Evolutionary conservation across 305 asterid species (phyloP), one percentile per base, ranked within the genome.

Genomic region (Fraxinus dipetala): DNA sequence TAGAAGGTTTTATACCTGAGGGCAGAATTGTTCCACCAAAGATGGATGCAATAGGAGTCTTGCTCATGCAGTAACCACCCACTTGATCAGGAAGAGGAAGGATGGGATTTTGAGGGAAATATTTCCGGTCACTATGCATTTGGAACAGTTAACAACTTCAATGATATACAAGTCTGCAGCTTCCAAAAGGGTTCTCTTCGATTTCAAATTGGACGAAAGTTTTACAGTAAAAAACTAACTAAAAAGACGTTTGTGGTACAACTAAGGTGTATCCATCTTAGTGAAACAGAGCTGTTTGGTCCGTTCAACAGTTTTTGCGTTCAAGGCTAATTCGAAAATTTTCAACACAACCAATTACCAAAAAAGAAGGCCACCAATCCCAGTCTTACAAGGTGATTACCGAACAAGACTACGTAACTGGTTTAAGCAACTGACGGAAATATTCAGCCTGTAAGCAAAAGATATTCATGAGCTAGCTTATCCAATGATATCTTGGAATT

Each of bases 391-490:
- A 82, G 70, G 34, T 81, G 78, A 72, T 59, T 36, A 61, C 79
- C 38, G 26, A 85, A 83, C 82, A 75, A 77, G 85, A 93, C 96
- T 93, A 94, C 98, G 98, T 94, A 51, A 94, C 98, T 48, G 97
- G 98, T 85, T 91, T 94, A 84, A 94, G 98, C 92, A 94, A 90
- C 92, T 94, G 98, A 72, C 98, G 97, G 88, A 93, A 94, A 86
- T 94, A 94, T 83, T 94, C 98, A 34, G 97, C 98, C 98, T 93
- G 96, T 80, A 87, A 81, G 43, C 40, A 86, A 78, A 65, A 83
- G 65, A 82, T 31, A 84, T 3, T 16, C 30, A 83, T 81, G 34
- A 75, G 78, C 72, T 24, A 81, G 79, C 30, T 81, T 61, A 76
- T 69, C 45, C 28, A 38, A 69, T 48, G 6, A 2, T 70, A 10